phyloP scores from a whole-genome alignment of 176 grass and related monocot species.

The Leersia perrieri region DNA sequence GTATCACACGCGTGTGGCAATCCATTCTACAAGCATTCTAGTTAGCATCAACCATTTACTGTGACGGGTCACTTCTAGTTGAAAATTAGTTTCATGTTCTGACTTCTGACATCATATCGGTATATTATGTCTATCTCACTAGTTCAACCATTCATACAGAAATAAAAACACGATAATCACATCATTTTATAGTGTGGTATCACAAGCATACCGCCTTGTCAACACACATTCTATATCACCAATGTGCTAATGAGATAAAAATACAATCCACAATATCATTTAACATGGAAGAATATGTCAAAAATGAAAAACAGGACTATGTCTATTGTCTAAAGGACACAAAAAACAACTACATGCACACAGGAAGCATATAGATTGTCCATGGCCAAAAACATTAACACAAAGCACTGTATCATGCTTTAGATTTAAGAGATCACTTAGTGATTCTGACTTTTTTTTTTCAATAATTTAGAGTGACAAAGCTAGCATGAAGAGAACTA shows the following conservation, averaged over 20 bases:
- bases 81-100: background rate
- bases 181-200: background rate
- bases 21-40: background rate
- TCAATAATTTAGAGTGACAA: background rate
- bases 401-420: background rate
- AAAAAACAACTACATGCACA: background rate
- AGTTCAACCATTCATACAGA: background rate
- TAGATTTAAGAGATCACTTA: background rate
- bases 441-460: background rate
- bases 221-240: background rate
- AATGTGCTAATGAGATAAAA: background rate
- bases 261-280: background rate
- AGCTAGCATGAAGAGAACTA: background rate
- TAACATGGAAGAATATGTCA: background rate
- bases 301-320: background rate
- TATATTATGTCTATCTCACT: background rate
- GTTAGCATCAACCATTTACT: background rate
- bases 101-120: background rate
- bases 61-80: background rate
- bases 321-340: background rate
- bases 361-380: background rate
- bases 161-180: background rate
- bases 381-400: constrained; percentile 2
- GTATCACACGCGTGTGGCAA: background rate
- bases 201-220: background rate